These are phyloP conservation scores for Hippophae rhamnoides DNA, from an alignment of 306 rosid genomes.

Conservation along the genomic window DNA sequence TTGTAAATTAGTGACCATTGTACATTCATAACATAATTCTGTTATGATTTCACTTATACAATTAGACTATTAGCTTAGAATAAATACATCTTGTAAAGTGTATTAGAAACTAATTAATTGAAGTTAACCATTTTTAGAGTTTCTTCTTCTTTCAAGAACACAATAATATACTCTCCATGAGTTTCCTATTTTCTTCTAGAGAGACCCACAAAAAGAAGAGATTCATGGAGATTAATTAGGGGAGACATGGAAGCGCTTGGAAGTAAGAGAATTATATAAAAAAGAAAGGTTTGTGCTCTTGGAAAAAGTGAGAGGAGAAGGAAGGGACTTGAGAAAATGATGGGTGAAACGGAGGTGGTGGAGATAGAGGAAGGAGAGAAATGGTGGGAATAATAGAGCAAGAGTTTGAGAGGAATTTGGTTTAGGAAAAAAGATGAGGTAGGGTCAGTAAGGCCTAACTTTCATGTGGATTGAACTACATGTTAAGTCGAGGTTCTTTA, in stretches of 20 bases:
- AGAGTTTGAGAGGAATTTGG: conserved; percentile 58
- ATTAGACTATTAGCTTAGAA: too few species aligned
- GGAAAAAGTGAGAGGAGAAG: conserved; percentile 85
- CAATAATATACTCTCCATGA: too few species aligned
- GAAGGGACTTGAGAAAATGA: conserved; percentile 42
- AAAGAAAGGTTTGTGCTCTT: conserved; percentile 71
- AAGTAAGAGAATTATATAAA: conserved; percentile 64
- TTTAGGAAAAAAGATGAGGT: conserved; percentile 64
- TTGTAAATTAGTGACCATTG: too few species aligned
- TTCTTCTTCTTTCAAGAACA: too few species aligned
- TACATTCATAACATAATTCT: too few species aligned
- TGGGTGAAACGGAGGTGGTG: conserved; percentile 10
- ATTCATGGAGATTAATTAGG: conserved; percentile 67
- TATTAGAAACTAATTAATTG: too few species aligned
- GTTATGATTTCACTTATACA: too few species aligned
- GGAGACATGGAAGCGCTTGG: conserved; percentile 67
- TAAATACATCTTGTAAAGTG: too few species aligned
- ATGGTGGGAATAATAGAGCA: conserved; percentile 24
- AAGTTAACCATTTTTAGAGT: too few species aligned
- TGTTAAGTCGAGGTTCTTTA: conserved; percentile 13
- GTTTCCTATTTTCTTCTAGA: too few species aligned
- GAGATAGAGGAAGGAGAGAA: conserved; percentile 1
- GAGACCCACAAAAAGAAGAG: conserved; percentile 51
- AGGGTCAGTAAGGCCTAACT: conserved; percentile 71
- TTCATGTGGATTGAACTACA: conserved; percentile 73